Percentiles rank a stretch among this genome's conserved stretches.
phyloP scores from a whole-genome alignment of 2,329 filamentous ascomycete genomes.

The Beauveria asiatica region DNA sequence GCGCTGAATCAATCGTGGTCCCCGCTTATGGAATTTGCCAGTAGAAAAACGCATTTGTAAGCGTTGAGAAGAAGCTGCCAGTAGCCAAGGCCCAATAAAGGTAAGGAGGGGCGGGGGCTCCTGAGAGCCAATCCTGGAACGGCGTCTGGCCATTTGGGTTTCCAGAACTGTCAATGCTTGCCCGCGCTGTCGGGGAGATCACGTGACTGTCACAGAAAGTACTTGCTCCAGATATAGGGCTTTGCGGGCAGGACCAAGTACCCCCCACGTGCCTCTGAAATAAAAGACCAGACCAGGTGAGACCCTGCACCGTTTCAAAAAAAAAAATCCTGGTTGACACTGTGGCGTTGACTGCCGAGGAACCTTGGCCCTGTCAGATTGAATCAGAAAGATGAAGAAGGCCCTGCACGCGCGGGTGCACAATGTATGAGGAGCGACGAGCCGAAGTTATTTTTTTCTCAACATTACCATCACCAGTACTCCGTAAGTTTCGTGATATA shows the following conservation, averaged over 20 bases:
- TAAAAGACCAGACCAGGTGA: not conserved
- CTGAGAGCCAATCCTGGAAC: slow-evolving; percentile 6
- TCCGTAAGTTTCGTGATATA: too few relatives aligned
- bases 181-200: not conserved
- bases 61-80: not conserved
- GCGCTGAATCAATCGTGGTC: not conserved
- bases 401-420: too few relatives aligned
- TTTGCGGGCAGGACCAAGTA: not conserved
- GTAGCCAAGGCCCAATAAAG: too few relatives aligned
- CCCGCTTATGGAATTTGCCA: slow-evolving; percentile 9
- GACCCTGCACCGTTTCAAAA: slow-evolving; percentile 2
- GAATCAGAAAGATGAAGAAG: not conserved
- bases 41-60: slow-evolving; percentile 12
- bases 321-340: not conserved
- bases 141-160: not conserved
- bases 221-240: not conserved
- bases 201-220: not conserved
- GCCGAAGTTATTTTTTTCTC: not conserved
- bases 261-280: too few relatives aligned
- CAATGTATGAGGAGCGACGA: not conserved
- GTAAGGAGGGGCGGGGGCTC: not conserved
- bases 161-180: not conserved
- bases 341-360: not conserved
- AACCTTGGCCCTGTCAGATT: not conserved
- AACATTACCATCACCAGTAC: too few relatives aligned